phyloP scores from a whole-genome alignment of 352 stramenopile species.

The Pythium chondricola region DNA sequence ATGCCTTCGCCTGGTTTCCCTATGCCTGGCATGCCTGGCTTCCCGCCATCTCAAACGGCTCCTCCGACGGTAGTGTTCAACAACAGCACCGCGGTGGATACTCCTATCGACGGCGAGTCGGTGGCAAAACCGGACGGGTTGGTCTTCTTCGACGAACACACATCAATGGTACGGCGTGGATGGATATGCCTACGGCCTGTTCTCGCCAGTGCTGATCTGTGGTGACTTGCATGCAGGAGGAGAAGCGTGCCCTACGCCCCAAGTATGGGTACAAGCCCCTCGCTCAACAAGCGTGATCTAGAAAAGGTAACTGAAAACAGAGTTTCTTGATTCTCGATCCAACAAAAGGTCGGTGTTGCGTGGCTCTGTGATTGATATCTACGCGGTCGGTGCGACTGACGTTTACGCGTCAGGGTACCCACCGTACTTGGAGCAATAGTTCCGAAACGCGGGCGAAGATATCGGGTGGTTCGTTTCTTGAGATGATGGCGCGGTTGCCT shows the following conservation, averaged over 20 bases:
- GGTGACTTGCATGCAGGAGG: constrained; percentile 38
- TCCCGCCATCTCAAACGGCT: constrained; percentile 5
- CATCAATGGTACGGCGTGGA: constrained; percentile 17
- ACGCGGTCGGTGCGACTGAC: not conserved
- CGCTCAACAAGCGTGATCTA: no score
- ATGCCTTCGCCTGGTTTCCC: not conserved
- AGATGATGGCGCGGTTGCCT: no score
- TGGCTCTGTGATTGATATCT: not conserved
- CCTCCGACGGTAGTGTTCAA: no score
- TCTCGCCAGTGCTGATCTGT: not conserved
- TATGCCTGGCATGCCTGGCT: constrained; percentile 1
- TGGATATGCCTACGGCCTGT: not conserved
- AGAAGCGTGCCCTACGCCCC: constrained; percentile 69
- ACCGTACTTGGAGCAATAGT: constrained; percentile 84
- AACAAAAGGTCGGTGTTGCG: not conserved
- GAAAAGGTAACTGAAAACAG: no score
- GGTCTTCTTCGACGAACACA: constrained; percentile 21
- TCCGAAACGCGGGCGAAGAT: constrained; percentile 49
- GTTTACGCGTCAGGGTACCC: constrained; percentile 52
- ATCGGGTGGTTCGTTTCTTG: no score
- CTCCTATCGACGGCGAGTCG: not conserved
- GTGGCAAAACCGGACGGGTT: constrained; percentile 18
- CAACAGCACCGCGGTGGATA: no score
- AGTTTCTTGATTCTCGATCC: constrained; percentile 13
- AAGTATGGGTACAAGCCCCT: constrained; percentile 71